A percentile compares a stretch with the other conserved stretches of the same genome.
phyloP scores from a whole-genome alignment of 2,329 filamentous ascomycete genomes.

The Trichoderma afroharzianum region DNA sequence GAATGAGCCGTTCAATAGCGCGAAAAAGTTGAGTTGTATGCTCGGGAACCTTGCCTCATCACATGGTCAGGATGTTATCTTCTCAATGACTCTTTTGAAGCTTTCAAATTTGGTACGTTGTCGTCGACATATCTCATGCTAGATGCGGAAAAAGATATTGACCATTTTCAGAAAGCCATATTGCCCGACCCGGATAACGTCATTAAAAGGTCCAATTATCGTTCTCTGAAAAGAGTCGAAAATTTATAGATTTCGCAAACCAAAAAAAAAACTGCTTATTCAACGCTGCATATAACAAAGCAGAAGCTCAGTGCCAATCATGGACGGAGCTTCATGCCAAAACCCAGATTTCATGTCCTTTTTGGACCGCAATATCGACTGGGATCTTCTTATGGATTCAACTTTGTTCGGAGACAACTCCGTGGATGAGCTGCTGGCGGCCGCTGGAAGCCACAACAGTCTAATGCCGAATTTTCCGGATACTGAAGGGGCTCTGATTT shows the following conservation, averaged over 20 bases:
- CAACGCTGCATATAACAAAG: background rate
- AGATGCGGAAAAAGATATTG: background rate
- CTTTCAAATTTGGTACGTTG: background rate
- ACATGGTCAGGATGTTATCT: background rate
- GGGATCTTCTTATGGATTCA: background rate
- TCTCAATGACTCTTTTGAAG: background rate
- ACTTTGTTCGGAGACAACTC: background rate
- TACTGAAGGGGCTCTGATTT: no score
- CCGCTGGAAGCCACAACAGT: background rate
- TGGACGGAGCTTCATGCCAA: background rate
- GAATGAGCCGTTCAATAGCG: background rate
- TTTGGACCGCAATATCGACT: background rate
- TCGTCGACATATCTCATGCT: background rate
- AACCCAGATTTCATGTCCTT: background rate
- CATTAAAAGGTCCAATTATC: background rate
- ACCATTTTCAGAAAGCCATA: background rate
- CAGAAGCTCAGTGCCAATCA: background rate
- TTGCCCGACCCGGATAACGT: background rate
- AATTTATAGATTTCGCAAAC: background rate
- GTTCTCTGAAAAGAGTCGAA: background rate
- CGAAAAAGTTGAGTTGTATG: background rate
- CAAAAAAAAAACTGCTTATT: background rate
- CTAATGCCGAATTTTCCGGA: background rate
- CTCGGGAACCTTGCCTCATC: background rate
- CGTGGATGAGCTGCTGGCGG: background rate